Evolutionary conservation across 202 grass and related monocot genomes (phyloP).

Genomic region (Panicum hallii): DNA sequence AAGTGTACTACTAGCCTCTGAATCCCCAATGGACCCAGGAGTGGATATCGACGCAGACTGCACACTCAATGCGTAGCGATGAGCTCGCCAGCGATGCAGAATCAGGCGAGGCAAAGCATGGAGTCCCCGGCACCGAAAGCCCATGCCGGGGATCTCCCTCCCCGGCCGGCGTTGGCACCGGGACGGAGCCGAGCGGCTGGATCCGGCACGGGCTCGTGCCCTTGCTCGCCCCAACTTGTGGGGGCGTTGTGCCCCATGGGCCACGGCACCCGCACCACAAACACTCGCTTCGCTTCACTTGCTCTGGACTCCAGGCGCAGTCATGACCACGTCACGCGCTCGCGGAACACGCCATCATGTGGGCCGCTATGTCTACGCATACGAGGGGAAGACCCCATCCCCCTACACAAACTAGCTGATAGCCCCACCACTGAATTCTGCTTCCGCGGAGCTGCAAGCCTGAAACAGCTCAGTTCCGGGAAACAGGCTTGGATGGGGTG

Average conservation of each 20-base stretch:
- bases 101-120: background rate
- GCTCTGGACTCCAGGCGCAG: background rate
- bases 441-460: background rate
- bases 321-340: background rate
- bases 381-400: too few species aligned
- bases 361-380: background rate
- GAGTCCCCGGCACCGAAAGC: background rate
- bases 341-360: conserved; percentile 22
- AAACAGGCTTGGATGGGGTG: conserved; percentile 61
- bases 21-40: conserved; percentile 15
- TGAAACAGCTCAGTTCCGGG: conserved; percentile 45
- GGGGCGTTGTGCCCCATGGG: too few species aligned
- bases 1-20: conserved; percentile 4
- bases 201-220: conserved; percentile 19
- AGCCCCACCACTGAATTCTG: conserved; percentile 4
- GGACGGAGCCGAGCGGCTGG: background rate
- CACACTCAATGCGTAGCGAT: background rate
- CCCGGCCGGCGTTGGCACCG: background rate
- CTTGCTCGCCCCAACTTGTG: background rate
- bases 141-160: conserved; percentile 29
- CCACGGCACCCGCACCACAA: background rate
- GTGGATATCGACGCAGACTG: background rate
- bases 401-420: too few species aligned
- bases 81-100: background rate
- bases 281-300: background rate